Conservation (phyloP, 805 yeast species). For the Barnettozyma californica region DNA sequence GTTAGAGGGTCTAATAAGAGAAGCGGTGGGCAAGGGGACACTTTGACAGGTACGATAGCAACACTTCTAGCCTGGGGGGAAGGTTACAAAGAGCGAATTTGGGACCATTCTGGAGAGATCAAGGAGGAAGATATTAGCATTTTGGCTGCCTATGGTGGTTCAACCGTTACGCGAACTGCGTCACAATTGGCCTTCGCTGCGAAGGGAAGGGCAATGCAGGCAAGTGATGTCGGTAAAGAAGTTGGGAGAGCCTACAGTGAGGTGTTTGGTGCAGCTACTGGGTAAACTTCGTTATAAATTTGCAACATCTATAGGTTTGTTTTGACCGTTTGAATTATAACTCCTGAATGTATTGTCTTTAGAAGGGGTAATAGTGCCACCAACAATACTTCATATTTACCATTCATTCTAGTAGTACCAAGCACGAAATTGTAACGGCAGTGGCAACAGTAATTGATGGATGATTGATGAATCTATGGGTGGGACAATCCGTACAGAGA, state of each 20-base stretch:
- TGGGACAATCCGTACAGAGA: too few relatives aligned
- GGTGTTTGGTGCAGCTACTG: slow-evolving; percentile 8
- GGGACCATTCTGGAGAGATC: slow-evolving; percentile 43
- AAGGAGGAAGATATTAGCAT: slow-evolving; percentile 30
- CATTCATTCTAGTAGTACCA: too few relatives aligned
- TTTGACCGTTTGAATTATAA: not conserved
- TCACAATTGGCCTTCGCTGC: slow-evolving; percentile 57
- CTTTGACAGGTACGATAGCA: slow-evolving; percentile 80
- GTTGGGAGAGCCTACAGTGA: slow-evolving; percentile 55
- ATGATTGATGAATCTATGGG: too few relatives aligned
- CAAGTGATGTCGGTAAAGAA: slow-evolving; percentile 69
- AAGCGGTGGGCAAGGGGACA: slow-evolving; percentile 97
- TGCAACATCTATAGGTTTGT: not conserved
- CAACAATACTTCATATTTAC: too few relatives aligned
- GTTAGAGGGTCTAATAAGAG: slow-evolving; percentile 66
- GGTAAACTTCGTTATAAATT: not conserved
- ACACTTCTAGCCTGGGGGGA: slow-evolving; percentile 77
- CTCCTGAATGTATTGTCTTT: not conserved
- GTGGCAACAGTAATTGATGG: too few relatives aligned
- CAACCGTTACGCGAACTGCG: slow-evolving; percentile 60
- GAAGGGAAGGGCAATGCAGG: slow-evolving; percentile 76
- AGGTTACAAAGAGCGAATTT: slow-evolving; percentile 52
- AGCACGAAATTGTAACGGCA: too few relatives aligned
- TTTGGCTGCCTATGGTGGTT: slow-evolving; percentile 69
- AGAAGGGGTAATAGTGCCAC: too few relatives aligned